Conservation (phyloP, 2,329 filamentous ascomycete species). For the Aspergillus sp. region DNA sequence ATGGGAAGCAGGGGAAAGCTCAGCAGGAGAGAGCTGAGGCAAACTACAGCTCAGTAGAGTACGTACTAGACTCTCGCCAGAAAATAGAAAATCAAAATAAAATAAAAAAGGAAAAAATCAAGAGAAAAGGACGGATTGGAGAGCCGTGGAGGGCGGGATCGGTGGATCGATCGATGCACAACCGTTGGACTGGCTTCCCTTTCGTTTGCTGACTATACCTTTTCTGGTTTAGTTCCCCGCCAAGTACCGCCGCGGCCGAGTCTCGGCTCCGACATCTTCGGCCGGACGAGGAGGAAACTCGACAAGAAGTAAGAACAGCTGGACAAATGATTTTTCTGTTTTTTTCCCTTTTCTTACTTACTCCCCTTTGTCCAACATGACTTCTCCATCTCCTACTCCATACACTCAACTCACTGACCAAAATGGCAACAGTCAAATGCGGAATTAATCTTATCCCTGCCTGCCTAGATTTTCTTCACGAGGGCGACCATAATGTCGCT, state of each 20-base stretch:
- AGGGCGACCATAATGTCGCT: too few relatives aligned
- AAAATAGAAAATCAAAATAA: too few relatives aligned
- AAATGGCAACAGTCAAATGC: neutral
- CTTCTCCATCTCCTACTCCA: too few relatives aligned
- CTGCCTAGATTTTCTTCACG: too few relatives aligned
- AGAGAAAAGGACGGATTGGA: neutral
- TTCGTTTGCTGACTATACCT: neutral
- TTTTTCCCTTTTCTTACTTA: too few relatives aligned
- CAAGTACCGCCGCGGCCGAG: conserved; percentile 15
- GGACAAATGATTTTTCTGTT: too few relatives aligned
- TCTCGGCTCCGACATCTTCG: conserved; percentile 18
- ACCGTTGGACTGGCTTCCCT: conserved; percentile 13
- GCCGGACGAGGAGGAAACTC: conserved; percentile 2
- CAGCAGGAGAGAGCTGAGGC: conserved; percentile 4
- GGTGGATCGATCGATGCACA: conserved; percentile 19
- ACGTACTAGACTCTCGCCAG: too few relatives aligned
- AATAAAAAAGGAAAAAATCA: too few relatives aligned
- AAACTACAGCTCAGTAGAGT: neutral
- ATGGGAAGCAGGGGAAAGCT: conserved; percentile 8
- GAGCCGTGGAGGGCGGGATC: conserved; percentile 4
- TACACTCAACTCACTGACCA: too few relatives aligned
- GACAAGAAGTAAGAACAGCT: too few relatives aligned
- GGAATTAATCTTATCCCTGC: conserved; percentile 18
- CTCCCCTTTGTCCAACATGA: too few relatives aligned
- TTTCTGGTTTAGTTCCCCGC: neutral